Evolutionary conservation across 495 filamentous ascomycete species (phyloP).

Genomic region (Penicillium malachiteum): DNA sequence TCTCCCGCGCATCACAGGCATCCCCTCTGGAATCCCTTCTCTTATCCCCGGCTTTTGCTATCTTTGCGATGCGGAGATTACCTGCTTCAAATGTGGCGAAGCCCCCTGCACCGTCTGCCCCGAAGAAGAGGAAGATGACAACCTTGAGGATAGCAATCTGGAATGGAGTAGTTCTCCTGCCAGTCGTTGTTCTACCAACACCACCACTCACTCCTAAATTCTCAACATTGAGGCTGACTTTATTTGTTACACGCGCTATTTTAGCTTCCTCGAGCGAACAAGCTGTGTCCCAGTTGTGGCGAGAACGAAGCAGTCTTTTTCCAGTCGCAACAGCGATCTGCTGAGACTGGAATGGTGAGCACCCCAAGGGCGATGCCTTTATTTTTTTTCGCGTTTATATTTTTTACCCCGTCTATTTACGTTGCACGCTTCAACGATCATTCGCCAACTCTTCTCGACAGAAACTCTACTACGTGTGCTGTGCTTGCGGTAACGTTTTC

Average conservation of each 20-base stretch:
- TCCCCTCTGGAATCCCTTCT: not conserved
- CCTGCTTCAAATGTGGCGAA: constrained; percentile 47
- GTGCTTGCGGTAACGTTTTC: constrained; percentile 85
- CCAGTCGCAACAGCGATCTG: constrained; percentile 94
- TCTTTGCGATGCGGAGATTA: constrained; percentile 52
- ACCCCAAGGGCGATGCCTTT: not conserved
- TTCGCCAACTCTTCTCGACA: constrained; percentile 33
- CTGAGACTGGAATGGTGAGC: constrained; percentile 96
- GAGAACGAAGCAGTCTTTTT: constrained; percentile 93
- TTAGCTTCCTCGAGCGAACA: constrained; percentile 84
- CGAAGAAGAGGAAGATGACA: constrained; percentile 13
- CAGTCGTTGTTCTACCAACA: not conserved
- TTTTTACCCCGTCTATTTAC: not conserved
- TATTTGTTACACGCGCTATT: constrained; percentile 23
- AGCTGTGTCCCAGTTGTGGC: constrained; percentile 77
- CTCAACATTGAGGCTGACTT: constrained; percentile 45
- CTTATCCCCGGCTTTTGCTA: constrained; percentile 46
- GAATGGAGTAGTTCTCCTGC: not conserved
- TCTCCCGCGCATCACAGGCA: constrained; percentile 31
- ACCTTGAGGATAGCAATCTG: not conserved
- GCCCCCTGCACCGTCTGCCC: constrained; percentile 12
- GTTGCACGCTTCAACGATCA: not conserved
- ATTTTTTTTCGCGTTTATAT: not conserved
- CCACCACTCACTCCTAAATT: constrained; percentile 3
- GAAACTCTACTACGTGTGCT: constrained; percentile 99